A percentile compares a stretch with the other conserved stretches of the same genome.
These are phyloP conservation scores for Tetratostichococcus sp. DNA, from an alignment of 139 green algal species.

Conservation along the genomic window DNA sequence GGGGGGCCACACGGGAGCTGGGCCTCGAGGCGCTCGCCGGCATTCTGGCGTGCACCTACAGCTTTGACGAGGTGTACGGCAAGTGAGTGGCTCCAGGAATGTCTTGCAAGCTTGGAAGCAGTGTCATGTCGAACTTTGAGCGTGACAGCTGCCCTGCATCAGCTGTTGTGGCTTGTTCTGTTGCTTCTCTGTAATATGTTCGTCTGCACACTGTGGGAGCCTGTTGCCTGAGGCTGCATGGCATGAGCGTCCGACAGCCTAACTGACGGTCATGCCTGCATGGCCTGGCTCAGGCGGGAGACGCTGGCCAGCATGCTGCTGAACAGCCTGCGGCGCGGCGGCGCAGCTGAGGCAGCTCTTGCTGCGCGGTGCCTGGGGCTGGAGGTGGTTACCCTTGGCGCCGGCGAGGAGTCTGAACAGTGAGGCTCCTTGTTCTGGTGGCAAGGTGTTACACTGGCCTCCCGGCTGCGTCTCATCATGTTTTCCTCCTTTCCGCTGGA, in stretches of 20 bases:
- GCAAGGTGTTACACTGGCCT: too few species aligned
- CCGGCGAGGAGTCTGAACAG: constrained; percentile 26
- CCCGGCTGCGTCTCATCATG: too few species aligned
- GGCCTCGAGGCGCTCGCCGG: constrained; percentile 29
- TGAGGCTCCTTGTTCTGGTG: neutral
- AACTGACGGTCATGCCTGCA: too few species aligned
- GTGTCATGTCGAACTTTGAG: too few species aligned
- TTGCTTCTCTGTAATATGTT: too few species aligned
- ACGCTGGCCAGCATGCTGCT: constrained; percentile 51
- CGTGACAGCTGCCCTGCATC: too few species aligned
- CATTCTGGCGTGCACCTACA: constrained; percentile 20
- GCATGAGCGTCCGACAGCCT: too few species aligned
- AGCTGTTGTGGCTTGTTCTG: too few species aligned
- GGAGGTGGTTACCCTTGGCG: constrained; percentile 51
- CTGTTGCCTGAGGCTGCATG: too few species aligned
- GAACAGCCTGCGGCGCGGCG: constrained; percentile 36
- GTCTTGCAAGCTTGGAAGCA: too few species aligned
- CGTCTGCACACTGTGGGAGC: too few species aligned
- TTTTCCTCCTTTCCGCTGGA: too few species aligned
- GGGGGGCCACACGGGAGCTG: constrained; percentile 41
- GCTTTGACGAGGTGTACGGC: constrained; percentile 22
- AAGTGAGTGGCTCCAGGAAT: neutral
- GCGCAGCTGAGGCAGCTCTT: constrained; percentile 37
- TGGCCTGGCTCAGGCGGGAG: constrained; percentile 47
- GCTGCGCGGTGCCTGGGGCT: constrained; percentile 40